Evolutionary conservation across 2,329 filamentous ascomycete genomes (phyloP), one percentile per base, ranked within the genome.

Genomic region (Fusarium aywerte): DNA sequence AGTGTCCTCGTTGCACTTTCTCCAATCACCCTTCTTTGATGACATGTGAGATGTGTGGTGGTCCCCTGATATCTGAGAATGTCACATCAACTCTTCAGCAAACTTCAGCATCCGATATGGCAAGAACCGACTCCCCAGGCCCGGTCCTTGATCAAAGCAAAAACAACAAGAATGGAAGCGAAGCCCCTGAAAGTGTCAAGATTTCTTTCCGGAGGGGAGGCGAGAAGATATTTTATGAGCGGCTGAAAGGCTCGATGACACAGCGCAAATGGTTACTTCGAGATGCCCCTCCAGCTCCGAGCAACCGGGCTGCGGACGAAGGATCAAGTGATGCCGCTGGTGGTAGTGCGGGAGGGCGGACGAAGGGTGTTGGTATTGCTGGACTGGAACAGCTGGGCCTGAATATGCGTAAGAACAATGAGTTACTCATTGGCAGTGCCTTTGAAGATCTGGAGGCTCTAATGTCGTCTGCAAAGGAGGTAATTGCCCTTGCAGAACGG

Each of bases 401-500:
- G 7, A 92, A 94, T 71, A 87, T 93, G 74, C 90, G 93, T 58
- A 95, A 92, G 80, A 97, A 97, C 77, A 98, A 97, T 72, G 93
- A 97, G 77, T 80, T 93, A 11, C 90, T 97, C 48, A 97, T 99
- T 67, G 95, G 95, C 25, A 93, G 88, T 68, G 94, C 96, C 0
- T 99, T 99, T 73, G 95, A 97, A 76, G 96, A 99, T 74, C 86
- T 99, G 0, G 95, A 98, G 76, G 94, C 96, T 5, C 84, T 99
- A 35, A 99, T 98, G 95, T 93, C 94, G 4, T 97, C 95, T 5
- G 96, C 96, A 7, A 97, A 98, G 76, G 93, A 99, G 76, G 93
- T 99, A 47, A 90, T 98, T 49, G 93, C 93, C 7, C 88, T 99
- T 39, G 96, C 96, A 1, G 95, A 98, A 78, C 89, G 89, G 16